A percentile compares a stretch with the other conserved stretches of the same genome.
These are phyloP conservation scores for Craterostigma plantagineum DNA, from an alignment of 257 asterid genomes.

Conservation along the genomic window DNA sequence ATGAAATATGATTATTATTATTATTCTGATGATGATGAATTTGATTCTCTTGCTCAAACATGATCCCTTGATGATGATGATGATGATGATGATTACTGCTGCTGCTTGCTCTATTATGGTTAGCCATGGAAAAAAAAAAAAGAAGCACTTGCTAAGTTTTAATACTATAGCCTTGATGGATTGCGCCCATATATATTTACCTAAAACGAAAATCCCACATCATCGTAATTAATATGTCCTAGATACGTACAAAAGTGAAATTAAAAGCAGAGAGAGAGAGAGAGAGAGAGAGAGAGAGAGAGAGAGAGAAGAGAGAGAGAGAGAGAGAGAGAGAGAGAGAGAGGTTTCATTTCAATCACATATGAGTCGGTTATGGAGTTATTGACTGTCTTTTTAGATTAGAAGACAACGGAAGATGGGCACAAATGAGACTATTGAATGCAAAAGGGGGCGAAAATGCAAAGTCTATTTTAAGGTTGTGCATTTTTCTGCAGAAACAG, in stretches of 20 bases:
- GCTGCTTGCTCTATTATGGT: background rate
- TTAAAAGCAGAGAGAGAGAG: conserved; percentile 5
- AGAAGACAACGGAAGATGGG: too few relatives aligned
- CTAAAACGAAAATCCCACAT: conserved; percentile 5
- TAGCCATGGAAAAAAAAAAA: too few relatives aligned
- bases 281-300: too few relatives aligned
- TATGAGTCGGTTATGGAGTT: conserved; percentile 21
- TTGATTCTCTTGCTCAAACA: conserved; percentile 4
- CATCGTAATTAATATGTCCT: conserved; percentile 9
- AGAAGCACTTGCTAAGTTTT: too few relatives aligned
- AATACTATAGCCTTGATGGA: background rate
- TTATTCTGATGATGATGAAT: conserved; percentile 14
- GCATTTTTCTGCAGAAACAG: conserved; percentile 12
- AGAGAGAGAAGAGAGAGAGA: too few relatives aligned
- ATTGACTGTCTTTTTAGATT: background rate
- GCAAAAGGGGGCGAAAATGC: conserved; percentile 16
- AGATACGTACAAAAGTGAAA: conserved; percentile 8
- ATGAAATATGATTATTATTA: conserved; percentile 42
- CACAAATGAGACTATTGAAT: conserved; percentile 9
- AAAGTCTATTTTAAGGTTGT: conserved; percentile 18
- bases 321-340: conserved; percentile 12
- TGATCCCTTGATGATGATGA: too few relatives aligned
- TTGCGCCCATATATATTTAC: background rate
- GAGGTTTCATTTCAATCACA: background rate
- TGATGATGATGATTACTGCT: background rate